Percentiles rank a stretch among this genome's conserved stretches.
phyloP scores from a whole-genome alignment of 1,139 yeast genomes.

The Scheffersomyces parashehatae region DNA sequence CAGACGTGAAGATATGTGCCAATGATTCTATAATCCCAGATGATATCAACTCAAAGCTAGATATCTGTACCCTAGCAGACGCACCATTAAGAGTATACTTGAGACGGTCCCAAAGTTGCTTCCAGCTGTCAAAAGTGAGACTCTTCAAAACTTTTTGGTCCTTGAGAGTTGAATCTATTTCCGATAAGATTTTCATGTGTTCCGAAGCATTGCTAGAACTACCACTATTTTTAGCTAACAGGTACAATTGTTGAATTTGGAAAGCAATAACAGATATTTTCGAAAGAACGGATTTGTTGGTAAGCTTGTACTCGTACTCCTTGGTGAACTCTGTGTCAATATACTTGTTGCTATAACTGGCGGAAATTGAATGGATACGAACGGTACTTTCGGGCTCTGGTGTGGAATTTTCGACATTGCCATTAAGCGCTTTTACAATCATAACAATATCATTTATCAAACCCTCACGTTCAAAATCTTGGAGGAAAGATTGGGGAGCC shows the following conservation, averaged over 20 bases:
- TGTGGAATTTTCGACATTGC: slow-evolving; percentile 1
- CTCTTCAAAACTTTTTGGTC: slow-evolving; percentile 8
- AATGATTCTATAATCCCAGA: slow-evolving; percentile 64
- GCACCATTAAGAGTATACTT: slow-evolving; percentile 26
- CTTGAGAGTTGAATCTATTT: slow-evolving; percentile 15
- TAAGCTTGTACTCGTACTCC: slow-evolving; percentile 26
- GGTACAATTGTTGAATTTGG: slow-evolving; percentile 21
- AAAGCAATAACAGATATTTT: slow-evolving; percentile 19
- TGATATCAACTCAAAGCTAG: slow-evolving; percentile 75
- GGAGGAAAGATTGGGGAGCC: slow-evolving; percentile 45
- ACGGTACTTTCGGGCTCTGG: slow-evolving; percentile 2
- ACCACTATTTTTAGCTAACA: slow-evolving; percentile 14
- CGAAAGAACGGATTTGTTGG: slow-evolving; percentile 19
- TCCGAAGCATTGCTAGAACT: slow-evolving; percentile 14
- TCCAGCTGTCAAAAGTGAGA: slow-evolving; percentile 42
- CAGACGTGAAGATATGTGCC: slow-evolving; percentile 37
- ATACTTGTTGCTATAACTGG: slow-evolving; percentile 22
- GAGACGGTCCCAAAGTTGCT: slow-evolving; percentile 47
- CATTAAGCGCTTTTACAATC: slow-evolving; percentile 7
- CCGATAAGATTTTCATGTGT: slow-evolving; percentile 18
- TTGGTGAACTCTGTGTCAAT: slow-evolving; percentile 36
- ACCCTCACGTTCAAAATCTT: slow-evolving; percentile 71
- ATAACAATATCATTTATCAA: slow-evolving; percentile 51
- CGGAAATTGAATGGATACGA: slow-evolving; percentile 1
- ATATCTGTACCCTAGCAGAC: slow-evolving; percentile 30